Conservation (phyloP, 352 stramenopile species). For the Aphanomyces invadans region DNA sequence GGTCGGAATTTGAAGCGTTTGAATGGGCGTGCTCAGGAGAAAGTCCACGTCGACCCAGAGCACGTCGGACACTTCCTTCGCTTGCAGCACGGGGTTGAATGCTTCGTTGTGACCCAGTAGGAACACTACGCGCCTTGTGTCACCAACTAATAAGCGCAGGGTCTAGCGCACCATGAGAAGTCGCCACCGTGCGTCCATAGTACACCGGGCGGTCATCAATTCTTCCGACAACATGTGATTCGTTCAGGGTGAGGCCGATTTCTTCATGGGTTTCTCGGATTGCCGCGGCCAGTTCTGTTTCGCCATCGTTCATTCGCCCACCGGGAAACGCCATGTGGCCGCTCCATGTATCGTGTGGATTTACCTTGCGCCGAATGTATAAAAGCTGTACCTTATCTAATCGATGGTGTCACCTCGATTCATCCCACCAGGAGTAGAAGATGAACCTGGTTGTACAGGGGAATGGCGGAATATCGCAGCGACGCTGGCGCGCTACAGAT, state of each 20-base stretch:
- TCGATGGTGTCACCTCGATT: slow-evolving; percentile 59
- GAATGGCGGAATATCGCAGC: slow-evolving; percentile 58
- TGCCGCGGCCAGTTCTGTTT: slow-evolving; percentile 59
- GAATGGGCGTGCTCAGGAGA: slow-evolving; percentile 57
- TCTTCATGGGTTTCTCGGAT: slow-evolving; percentile 74
- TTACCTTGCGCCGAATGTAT: slow-evolving; percentile 65
- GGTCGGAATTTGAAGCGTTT: slow-evolving; percentile 45
- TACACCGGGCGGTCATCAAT: slow-evolving; percentile 21
- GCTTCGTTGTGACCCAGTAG: slow-evolving; percentile 45
- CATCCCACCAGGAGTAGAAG: too few relatives aligned
- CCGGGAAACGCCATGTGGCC: slow-evolving; percentile 76
- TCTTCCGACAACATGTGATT: slow-evolving; percentile 32
- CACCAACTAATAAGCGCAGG: not conserved
- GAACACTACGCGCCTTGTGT: slow-evolving; percentile 41
- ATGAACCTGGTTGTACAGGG: not conserved
- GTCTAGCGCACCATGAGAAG: slow-evolving; percentile 10
- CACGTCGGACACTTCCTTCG: slow-evolving; percentile 60
- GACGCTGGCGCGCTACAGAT: slow-evolving; percentile 61
- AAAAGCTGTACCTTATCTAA: slow-evolving; percentile 60
- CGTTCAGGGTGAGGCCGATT: slow-evolving; percentile 62
- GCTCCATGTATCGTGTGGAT: slow-evolving; percentile 71
- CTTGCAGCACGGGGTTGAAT: slow-evolving; percentile 48
- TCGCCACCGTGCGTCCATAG: slow-evolving; percentile 24
- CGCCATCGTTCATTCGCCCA: slow-evolving; percentile 49
- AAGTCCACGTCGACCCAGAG: slow-evolving; percentile 81